A percentile compares a stretch with the other conserved stretches of the same genome.
phyloP scores from a whole-genome alignment of 192 early-diverging fungal species.

The Phycomyces blakesleeanus region DNA sequence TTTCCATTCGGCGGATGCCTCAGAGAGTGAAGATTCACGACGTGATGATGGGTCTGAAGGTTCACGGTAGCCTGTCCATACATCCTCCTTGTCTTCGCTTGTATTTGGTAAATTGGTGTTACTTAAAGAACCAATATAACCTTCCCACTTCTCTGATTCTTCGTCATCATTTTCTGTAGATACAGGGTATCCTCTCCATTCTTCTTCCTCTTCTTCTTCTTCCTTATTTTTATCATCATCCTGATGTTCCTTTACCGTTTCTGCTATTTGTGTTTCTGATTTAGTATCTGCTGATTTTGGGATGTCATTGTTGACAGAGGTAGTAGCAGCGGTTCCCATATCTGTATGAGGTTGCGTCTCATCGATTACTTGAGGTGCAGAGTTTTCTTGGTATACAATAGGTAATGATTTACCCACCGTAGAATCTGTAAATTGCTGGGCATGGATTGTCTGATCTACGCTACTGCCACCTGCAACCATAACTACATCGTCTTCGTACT shows the following conservation, averaged over 20 bases:
- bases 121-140: slow-evolving; percentile 10
- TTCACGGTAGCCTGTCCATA: slow-evolving; percentile 26
- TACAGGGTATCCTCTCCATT: slow-evolving; percentile 7
- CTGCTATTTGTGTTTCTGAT: background rate
- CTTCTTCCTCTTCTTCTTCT: slow-evolving; percentile 5
- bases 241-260: background rate
- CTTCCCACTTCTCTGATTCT: slow-evolving; percentile 19
- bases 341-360: background rate
- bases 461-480: background rate
- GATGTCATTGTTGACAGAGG: background rate
- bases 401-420: background rate
- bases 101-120: background rate
- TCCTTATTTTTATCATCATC: slow-evolving; percentile 8
- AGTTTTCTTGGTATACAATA: background rate
- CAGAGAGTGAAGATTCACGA: slow-evolving; percentile 15
- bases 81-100: slow-evolving; percentile 18
- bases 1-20: slow-evolving; percentile 34
- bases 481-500: background rate
- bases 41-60: slow-evolving; percentile 6
- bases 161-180: slow-evolving; percentile 10
- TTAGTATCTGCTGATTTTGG: background rate
- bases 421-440: slow-evolving; percentile 1
- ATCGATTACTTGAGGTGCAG: background rate
- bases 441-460: slow-evolving; percentile 1
- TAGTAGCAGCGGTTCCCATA: background rate